These are phyloP conservation scores for Orbilia javanica DNA, from an alignment of 2,329 filamentous ascomycete species.

Conservation along the genomic window DNA sequence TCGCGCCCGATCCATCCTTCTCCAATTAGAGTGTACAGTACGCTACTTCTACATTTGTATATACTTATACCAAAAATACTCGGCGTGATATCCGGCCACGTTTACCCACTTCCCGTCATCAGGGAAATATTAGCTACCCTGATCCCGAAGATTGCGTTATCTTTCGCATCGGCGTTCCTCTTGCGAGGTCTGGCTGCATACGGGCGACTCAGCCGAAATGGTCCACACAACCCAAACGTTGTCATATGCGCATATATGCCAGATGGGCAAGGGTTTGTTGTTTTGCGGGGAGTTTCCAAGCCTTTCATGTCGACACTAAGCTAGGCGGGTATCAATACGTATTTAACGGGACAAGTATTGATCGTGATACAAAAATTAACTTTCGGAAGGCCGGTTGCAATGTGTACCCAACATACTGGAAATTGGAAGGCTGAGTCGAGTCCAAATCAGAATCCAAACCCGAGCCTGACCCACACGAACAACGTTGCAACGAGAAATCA, in stretches of 20 bases:
- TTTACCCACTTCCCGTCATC: background rate
- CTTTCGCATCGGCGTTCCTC: conserved; percentile 1
- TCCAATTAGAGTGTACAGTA: conserved; percentile 39
- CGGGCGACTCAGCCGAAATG: background rate
- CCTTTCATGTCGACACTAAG: background rate
- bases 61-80: conserved; percentile 21
- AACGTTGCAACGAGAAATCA: background rate
- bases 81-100: conserved; percentile 27
- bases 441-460: no score
- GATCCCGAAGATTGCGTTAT: background rate
- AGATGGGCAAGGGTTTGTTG: background rate
- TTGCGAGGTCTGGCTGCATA: background rate
- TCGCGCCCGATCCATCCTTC: background rate
- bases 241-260: no score
- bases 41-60: conserved; percentile 21
- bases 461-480: no score
- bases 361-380: background rate
- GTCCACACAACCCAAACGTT: background rate
- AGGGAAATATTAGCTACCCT: background rate
- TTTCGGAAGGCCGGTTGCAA: background rate
- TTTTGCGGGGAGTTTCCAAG: background rate
- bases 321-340: no score
- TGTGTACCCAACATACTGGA: conserved; percentile 8
- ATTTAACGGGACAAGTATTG: background rate
- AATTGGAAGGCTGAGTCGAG: background rate